These are phyloP conservation scores for Hygrocybe coccinea DNA, from an alignment of 768 basidiomycete genomes.

Conservation along the genomic window DNA sequence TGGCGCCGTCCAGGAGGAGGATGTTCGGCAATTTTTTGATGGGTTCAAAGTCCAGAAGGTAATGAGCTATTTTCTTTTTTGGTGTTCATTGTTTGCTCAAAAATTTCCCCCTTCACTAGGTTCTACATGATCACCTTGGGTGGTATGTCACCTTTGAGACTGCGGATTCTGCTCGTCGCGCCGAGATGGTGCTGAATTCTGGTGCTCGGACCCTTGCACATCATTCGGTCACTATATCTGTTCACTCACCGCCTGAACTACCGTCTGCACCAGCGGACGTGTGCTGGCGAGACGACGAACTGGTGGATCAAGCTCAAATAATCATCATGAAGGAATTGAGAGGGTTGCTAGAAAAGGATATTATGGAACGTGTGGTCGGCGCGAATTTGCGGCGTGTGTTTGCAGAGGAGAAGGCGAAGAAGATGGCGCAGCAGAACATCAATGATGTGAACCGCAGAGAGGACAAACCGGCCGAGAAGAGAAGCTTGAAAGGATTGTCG, in stretches of 20 bases:
- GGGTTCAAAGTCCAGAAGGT: conserved; percentile 72
- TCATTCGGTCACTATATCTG: conserved; percentile 53
- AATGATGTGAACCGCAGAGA: conserved; percentile 13
- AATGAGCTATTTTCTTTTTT: conserved; percentile 13
- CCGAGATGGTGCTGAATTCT: conserved; percentile 56
- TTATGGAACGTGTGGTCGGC: conserved; percentile 56
- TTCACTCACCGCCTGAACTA: conserved; percentile 40
- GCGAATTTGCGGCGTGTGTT: conserved; percentile 50
- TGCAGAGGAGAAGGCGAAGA: conserved; percentile 46
- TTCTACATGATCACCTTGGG: conserved; percentile 63
- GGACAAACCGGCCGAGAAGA: conserved; percentile 31
- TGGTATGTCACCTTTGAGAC: conserved; percentile 81
- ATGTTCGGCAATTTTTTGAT: conserved; percentile 63
- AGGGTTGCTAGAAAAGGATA: conserved; percentile 55
- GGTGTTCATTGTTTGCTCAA: conserved; percentile 6
- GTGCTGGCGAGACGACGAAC: conserved; percentile 48
- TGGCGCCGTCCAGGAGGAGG: conserved; percentile 55
- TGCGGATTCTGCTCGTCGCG: conserved; percentile 57
- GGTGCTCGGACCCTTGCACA: conserved; percentile 51
- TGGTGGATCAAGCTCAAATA: conserved; percentile 52
- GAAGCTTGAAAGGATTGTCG: conserved; percentile 43
- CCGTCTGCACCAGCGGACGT: conserved; percentile 37
- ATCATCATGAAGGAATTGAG: conserved; percentile 56
- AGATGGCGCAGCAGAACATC: conserved; percentile 18
- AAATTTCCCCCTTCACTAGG: conserved; percentile 33